Evolutionary conservation across 2,329 filamentous ascomycete genomes (phyloP).

Genomic region (Botryotinia globosa): DNA sequence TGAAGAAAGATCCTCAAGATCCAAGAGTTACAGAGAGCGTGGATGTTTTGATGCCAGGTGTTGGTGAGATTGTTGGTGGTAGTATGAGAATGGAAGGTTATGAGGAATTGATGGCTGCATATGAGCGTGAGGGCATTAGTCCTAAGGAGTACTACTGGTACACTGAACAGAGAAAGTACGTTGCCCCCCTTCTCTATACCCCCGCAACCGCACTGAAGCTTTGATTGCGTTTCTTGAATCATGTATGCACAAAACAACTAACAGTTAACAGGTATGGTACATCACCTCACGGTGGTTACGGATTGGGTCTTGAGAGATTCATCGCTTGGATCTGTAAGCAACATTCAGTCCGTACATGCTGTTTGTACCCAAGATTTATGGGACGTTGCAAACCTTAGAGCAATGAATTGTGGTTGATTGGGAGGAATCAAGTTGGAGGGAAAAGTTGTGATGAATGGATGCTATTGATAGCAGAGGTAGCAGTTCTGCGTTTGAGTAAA

Average conservation of each 20-base stretch:
- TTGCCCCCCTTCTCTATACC: slow-evolving; percentile 33
- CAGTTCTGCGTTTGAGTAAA: background rate
- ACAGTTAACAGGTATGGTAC: slow-evolving; percentile 69
- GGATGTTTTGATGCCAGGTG: slow-evolving; percentile 82
- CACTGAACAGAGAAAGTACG: slow-evolving; percentile 86
- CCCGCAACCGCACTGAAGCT: background rate
- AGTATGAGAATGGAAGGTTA: slow-evolving; percentile 94
- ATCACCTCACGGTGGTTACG: slow-evolving; percentile 78
- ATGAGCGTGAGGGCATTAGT: slow-evolving; percentile 81
- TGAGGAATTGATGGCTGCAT: slow-evolving; percentile 85
- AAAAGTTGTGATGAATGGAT: background rate
- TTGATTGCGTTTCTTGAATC: too few relatives aligned
- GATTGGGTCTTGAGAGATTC: slow-evolving; percentile 82
- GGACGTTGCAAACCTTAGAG: slow-evolving; percentile 71
- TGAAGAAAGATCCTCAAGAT: slow-evolving; percentile 83
- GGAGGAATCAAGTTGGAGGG: background rate
- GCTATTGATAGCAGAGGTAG: background rate
- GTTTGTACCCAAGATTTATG: slow-evolving; percentile 78
- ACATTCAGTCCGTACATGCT: slow-evolving; percentile 63
- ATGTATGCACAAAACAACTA: slow-evolving; percentile 1
- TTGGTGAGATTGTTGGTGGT: slow-evolving; percentile 95
- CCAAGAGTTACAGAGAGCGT: slow-evolving; percentile 87
- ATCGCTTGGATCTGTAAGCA: slow-evolving; percentile 63
- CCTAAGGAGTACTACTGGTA: slow-evolving; percentile 96
- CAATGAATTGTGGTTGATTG: background rate